Conservation (phyloP, 2,329 filamentous ascomycete species). For the Cladosporium velox region DNA sequence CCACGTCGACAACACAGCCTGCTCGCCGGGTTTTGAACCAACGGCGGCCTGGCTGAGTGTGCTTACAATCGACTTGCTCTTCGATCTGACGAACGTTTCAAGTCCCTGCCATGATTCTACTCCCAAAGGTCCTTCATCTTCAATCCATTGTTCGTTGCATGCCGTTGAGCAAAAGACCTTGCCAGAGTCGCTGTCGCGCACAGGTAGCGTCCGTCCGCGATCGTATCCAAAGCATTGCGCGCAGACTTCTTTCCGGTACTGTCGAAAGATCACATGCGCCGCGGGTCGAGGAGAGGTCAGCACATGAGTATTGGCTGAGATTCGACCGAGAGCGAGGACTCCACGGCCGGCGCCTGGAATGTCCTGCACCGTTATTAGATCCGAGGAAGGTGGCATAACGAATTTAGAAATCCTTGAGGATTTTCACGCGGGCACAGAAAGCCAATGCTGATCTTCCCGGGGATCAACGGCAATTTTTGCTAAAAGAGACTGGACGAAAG, state of each 20-base stretch:
- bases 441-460: constrained; percentile 8
- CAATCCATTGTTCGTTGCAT: constrained; percentile 42
- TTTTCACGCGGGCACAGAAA: constrained; percentile 1
- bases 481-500: neutral
- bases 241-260: constrained; percentile 53
- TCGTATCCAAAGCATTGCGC: constrained; percentile 51
- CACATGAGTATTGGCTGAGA: constrained; percentile 41
- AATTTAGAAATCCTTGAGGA: neutral
- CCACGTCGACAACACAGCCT: constrained; percentile 25
- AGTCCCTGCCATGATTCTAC: constrained; percentile 34
- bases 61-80: constrained; percentile 23
- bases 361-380: constrained; percentile 41
- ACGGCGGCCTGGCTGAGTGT: constrained; percentile 7
- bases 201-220: constrained; percentile 43
- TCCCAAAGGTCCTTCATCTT: constrained; percentile 33
- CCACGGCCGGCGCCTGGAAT: constrained; percentile 48
- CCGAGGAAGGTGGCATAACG: constrained; percentile 25
- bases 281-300: constrained; percentile 42
- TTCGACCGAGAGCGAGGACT: constrained; percentile 43
- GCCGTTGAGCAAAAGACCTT: constrained; percentile 46
- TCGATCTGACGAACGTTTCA: constrained; percentile 30
- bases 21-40: constrained; percentile 14
- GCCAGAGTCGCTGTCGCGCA: constrained; percentile 42
- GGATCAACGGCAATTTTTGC: constrained; percentile 9
- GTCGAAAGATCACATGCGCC: constrained; percentile 45